Conservation (phyloP, 768 basidiomycete species). For the Xerocomus brunneocitrinus region DNA sequence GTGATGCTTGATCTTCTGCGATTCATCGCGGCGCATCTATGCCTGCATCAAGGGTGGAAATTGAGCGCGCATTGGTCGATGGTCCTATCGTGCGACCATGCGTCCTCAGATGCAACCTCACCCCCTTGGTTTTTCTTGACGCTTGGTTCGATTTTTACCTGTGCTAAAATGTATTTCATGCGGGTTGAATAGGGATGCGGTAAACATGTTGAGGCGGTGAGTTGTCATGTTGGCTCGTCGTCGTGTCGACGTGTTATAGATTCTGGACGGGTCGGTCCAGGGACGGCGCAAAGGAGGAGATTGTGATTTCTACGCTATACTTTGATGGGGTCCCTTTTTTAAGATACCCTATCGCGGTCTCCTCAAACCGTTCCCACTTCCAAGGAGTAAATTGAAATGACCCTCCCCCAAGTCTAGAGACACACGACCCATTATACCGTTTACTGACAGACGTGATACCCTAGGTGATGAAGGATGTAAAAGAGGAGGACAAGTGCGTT, state of each 20-base stretch:
- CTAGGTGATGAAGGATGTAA: constrained; percentile 47
- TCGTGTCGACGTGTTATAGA: constrained; percentile 6
- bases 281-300: constrained; percentile 5
- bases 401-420: constrained; percentile 22
- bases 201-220: constrained; percentile 57
- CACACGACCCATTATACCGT: constrained; percentile 23
- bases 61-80: constrained; percentile 10
- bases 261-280: constrained; percentile 15
- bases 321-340: constrained; percentile 36
- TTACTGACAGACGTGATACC: constrained; percentile 17
- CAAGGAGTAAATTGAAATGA: constrained; percentile 8
- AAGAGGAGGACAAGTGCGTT: constrained; percentile 46
- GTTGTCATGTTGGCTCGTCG: constrained; percentile 24
- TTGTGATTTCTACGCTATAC: constrained; percentile 24
- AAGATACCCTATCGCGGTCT: constrained; percentile 30
- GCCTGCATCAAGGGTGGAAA: constrained; percentile 11
- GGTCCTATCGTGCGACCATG: constrained; percentile 4
- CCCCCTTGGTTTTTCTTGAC: not conserved
- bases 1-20: constrained; percentile 12
- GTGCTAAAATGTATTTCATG: constrained; percentile 4
- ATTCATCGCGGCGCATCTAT: constrained; percentile 20
- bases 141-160: not conserved
- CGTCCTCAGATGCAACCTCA: constrained; percentile 14
- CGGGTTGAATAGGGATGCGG: constrained; percentile 59
- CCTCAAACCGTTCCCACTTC: constrained; percentile 19